Conservation (phyloP, 768 basidiomycete genomes). For the Leccinum sublutescens region DNA sequence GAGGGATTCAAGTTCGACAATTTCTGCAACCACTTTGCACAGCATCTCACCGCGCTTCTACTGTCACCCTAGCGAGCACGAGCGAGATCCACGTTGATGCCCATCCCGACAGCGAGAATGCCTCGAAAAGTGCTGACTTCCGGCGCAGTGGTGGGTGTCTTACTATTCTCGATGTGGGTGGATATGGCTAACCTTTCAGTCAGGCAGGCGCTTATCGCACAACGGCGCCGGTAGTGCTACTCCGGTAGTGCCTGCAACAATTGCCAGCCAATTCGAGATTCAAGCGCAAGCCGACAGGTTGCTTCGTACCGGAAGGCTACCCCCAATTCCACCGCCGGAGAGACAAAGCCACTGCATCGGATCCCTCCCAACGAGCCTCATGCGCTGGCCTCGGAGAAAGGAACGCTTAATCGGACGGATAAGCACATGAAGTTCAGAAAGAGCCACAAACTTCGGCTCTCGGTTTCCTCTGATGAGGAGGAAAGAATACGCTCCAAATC, state of each 20-base stretch:
- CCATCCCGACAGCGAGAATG: conserved; percentile 12
- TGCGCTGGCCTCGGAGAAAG: conserved; percentile 13
- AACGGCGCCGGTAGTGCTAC: conserved; percentile 23
- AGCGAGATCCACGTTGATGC: conserved; percentile 13
- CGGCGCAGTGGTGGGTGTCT: conserved; percentile 14
- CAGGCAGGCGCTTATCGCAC: conserved; percentile 56
- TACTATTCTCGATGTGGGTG: conserved; percentile 1
- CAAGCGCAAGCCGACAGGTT: conserved; percentile 8
- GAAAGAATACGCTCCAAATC: conserved; percentile 59
- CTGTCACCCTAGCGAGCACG: conserved; percentile 28
- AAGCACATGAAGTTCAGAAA: conserved; percentile 25
- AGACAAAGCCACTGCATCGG: conserved; percentile 14
- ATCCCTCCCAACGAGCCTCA: conserved; percentile 25
- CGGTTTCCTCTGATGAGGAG: conserved; percentile 75
- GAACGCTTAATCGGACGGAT: conserved; percentile 14
- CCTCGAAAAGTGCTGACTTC: conserved; percentile 7
- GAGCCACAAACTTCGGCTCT: conserved; percentile 41
- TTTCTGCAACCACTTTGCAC: conserved; percentile 36
- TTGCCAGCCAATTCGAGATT: conserved; percentile 12
- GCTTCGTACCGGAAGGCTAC: conserved; percentile 5
- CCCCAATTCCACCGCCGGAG: conserved; percentile 1
- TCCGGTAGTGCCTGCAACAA: conserved; percentile 5
- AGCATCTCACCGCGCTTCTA: conserved; percentile 41
- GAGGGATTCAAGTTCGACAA: conserved; percentile 59
- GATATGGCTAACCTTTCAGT: conserved; percentile 24